Conservation (phyloP, 1,284 basidiomycete species). For the Sphagnurus paluster region DNA sequence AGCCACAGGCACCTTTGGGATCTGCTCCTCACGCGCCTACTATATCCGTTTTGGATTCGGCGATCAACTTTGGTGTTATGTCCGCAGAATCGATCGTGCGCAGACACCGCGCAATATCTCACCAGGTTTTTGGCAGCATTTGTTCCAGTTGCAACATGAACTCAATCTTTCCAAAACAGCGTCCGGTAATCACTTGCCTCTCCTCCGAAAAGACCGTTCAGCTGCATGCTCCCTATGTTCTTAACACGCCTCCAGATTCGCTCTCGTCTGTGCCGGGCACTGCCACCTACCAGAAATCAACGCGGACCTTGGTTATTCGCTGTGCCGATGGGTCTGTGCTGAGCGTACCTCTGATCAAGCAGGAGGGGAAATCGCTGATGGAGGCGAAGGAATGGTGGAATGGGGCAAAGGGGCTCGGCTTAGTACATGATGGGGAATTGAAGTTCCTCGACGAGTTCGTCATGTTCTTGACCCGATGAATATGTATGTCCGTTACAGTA, state of each 20-base stretch:
- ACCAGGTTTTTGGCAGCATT: slow-evolving; percentile 53
- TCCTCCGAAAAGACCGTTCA: slow-evolving; percentile 47
- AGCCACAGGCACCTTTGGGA: slow-evolving; percentile 34
- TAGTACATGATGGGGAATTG: slow-evolving; percentile 22
- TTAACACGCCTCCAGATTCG: slow-evolving; percentile 14
- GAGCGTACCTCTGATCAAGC: slow-evolving; percentile 53
- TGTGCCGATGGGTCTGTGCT: slow-evolving; percentile 52
- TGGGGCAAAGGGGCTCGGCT: slow-evolving; percentile 41
- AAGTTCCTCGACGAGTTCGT: slow-evolving; percentile 14
- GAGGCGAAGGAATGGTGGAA: slow-evolving; percentile 59
- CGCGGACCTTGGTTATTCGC: slow-evolving; percentile 43
- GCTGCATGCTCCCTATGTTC: slow-evolving; percentile 39
- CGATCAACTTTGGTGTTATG: slow-evolving; percentile 58
- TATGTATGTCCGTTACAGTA: too few species aligned
- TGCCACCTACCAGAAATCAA: slow-evolving; percentile 39
- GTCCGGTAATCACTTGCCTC: slow-evolving; percentile 46
- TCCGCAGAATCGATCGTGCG: slow-evolving; percentile 57
- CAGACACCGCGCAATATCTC: slow-evolving; percentile 68
- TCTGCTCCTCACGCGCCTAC: slow-evolving; percentile 57
- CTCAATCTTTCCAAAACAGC: slow-evolving; percentile 28
- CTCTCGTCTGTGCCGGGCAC: slow-evolving; percentile 38
- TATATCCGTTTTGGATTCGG: slow-evolving; percentile 56
- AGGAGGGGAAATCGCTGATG: slow-evolving; percentile 56
- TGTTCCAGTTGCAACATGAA: not conserved
- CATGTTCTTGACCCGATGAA: too few species aligned